These are phyloP conservation scores for Emericellopsis cladophorae DNA, from an alignment of 2,329 filamentous ascomycete species.

Conservation along the genomic window DNA sequence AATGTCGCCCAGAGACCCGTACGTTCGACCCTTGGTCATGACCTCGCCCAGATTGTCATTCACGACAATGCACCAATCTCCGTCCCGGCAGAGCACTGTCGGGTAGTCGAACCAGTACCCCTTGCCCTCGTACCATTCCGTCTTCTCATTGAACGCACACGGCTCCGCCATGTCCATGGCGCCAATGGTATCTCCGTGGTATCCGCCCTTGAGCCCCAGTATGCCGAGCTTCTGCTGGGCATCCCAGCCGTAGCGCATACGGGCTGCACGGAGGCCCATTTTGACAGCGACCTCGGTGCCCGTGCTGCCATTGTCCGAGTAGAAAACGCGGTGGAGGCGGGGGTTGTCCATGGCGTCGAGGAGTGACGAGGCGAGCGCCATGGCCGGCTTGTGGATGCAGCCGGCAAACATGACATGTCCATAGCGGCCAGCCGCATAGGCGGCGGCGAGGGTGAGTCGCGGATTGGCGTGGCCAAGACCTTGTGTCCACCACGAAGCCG, in stretches of 20 bases:
- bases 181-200: slow-evolving; percentile 80
- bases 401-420: slow-evolving; percentile 83
- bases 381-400: slow-evolving; percentile 65
- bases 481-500: slow-evolving; percentile 87
- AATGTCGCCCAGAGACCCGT: slow-evolving; percentile 37
- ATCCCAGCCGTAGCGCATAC: slow-evolving; percentile 53
- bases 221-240: slow-evolving; percentile 48
- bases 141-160: slow-evolving; percentile 64
- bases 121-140: slow-evolving; percentile 73
- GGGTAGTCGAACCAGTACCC: slow-evolving; percentile 78
- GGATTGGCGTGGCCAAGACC: slow-evolving; percentile 73
- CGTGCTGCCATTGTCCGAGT: slow-evolving; percentile 73
- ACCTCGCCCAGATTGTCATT: slow-evolving; percentile 9
- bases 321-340: slow-evolving; percentile 61
- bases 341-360: slow-evolving; percentile 48
- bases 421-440: slow-evolving; percentile 72
- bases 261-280: slow-evolving; percentile 64
- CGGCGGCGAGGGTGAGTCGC: slow-evolving; percentile 57
- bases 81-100: slow-evolving; percentile 51
- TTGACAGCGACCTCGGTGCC: slow-evolving; percentile 77
- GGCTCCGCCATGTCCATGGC: slow-evolving; percentile 80
- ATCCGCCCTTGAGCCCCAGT: slow-evolving; percentile 65
- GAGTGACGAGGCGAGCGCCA: slow-evolving; percentile 54
- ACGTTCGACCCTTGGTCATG: slow-evolving; percentile 28
- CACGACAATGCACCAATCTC: slow-evolving; percentile 51